Conservation (phyloP, 495 filamentous ascomycete genomes). For the Talaromyces wortmannii region DNA sequence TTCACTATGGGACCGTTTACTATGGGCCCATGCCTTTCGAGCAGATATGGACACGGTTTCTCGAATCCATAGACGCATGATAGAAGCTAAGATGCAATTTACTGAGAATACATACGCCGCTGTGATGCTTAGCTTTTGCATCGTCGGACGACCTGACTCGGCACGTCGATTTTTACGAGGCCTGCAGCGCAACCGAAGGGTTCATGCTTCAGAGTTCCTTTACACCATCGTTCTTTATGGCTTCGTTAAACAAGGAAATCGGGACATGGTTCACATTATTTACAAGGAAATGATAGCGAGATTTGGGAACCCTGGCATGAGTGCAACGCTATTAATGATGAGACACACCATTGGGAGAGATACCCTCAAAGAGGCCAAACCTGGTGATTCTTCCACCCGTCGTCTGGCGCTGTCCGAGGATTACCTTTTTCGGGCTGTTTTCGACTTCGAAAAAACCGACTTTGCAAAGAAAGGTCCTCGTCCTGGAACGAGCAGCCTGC, state of each 20-base stretch:
- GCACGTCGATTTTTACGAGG: conserved; percentile 59
- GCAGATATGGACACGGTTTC: conserved; percentile 56
- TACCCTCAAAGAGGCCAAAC: conserved; percentile 9
- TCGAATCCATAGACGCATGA: conserved; percentile 58
- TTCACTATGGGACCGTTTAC: conserved; percentile 71
- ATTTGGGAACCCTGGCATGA: conserved; percentile 33
- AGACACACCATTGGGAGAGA: conserved; percentile 30
- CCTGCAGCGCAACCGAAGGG: conserved; percentile 48
- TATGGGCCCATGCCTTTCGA: conserved; percentile 59
- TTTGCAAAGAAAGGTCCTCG: conserved; percentile 17
- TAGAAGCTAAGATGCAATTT: conserved; percentile 44
- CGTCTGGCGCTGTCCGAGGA: conserved; percentile 28
- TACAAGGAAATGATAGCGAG: conserved; percentile 44
- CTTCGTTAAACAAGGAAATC: conserved; percentile 43
- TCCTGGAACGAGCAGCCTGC: conserved; percentile 7
- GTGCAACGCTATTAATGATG: conserved; percentile 40
- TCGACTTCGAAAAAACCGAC: conserved; percentile 17
- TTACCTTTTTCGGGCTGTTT: conserved; percentile 23
- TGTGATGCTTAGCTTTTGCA: conserved; percentile 61
- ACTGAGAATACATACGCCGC: conserved; percentile 67
- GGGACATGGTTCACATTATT: conserved; percentile 43
- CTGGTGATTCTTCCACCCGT: conserved; percentile 4
- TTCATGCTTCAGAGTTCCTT: conserved; percentile 59
- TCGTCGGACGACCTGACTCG: conserved; percentile 52
- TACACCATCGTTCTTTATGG: conserved; percentile 71